Evolutionary conservation across 2,329 filamentous ascomycete species (phyloP).

Genomic region (Corynespora cassiicola): DNA sequence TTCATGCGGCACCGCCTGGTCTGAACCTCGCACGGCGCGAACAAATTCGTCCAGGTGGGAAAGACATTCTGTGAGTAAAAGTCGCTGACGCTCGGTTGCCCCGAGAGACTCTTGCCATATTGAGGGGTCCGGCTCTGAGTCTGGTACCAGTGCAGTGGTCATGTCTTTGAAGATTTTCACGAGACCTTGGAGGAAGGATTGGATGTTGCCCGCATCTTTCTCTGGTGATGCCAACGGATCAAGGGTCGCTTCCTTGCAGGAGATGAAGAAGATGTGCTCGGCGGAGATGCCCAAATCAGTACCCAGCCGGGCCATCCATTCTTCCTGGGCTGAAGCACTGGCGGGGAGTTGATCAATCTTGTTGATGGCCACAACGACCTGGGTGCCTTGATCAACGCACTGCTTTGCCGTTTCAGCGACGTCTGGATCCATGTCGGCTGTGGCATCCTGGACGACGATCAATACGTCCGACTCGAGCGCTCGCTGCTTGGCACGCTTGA

Average conservation of each 20-base stretch:
- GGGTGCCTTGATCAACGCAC: slow-evolving; percentile 57
- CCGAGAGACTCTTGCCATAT: slow-evolving; percentile 85
- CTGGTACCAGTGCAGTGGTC: slow-evolving; percentile 62
- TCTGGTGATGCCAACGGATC: neutral
- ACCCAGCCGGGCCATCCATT: slow-evolving; percentile 30
- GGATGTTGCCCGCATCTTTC: slow-evolving; percentile 69
- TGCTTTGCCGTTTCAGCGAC: slow-evolving; percentile 61
- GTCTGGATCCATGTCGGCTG: slow-evolving; percentile 72
- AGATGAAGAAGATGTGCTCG: slow-evolving; percentile 68
- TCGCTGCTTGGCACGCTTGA: slow-evolving; percentile 81
- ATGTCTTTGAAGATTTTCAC: slow-evolving; percentile 72
- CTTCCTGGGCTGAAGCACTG: slow-evolving; percentile 1
- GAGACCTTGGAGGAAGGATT: slow-evolving; percentile 71
- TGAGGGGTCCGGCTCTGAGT: slow-evolving; percentile 61
- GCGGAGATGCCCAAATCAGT: slow-evolving; percentile 26
- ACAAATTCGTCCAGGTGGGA: slow-evolving; percentile 77
- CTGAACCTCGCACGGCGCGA: slow-evolving; percentile 49
- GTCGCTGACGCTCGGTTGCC: slow-evolving; percentile 86
- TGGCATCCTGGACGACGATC: slow-evolving; percentile 71
- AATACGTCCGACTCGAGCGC: slow-evolving; percentile 86
- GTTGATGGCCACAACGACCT: slow-evolving; percentile 66
- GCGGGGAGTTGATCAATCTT: slow-evolving; percentile 63
- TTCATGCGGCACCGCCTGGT: neutral
- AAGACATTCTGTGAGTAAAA: slow-evolving; percentile 78
- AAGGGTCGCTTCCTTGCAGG: slow-evolving; percentile 68